These are phyloP conservation scores for Nicotiana tabacum DNA, from an alignment of 257 asterid species.

Conservation along the genomic window DNA sequence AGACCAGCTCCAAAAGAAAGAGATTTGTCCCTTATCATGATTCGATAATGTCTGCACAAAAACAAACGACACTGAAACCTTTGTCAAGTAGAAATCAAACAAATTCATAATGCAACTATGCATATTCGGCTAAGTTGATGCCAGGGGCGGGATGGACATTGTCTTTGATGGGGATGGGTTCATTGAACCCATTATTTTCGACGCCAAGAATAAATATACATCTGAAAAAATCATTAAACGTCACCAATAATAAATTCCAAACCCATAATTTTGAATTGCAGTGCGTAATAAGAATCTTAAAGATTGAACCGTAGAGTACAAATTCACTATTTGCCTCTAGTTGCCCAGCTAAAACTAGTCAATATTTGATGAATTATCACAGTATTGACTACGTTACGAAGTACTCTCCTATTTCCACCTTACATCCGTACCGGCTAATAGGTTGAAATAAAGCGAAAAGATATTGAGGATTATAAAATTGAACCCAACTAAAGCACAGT, in stretches of 20 bases:
- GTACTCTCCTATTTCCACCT: neutral
- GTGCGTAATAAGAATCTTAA: too few species aligned
- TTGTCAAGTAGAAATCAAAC: neutral
- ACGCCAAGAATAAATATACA: too few species aligned
- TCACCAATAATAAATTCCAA: too few species aligned
- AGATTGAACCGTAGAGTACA: too few species aligned
- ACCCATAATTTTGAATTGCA: too few species aligned
- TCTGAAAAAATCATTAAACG: too few species aligned
- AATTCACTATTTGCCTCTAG: too few species aligned
- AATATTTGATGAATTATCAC: neutral
- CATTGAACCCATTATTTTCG: too few species aligned
- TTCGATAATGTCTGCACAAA: slow-evolving; percentile 42
- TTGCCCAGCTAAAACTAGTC: neutral
- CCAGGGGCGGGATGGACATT: too few species aligned
- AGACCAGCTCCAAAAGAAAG: slow-evolving; percentile 84
- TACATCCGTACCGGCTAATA: neutral
- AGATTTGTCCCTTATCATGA: slow-evolving; percentile 48
- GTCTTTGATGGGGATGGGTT: too few species aligned
- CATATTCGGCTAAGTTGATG: neutral
- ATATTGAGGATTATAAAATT: neutral
- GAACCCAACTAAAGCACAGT: neutral
- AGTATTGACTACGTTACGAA: neutral
- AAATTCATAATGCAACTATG: neutral
- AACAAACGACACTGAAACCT: neutral
- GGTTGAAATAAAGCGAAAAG: neutral